Percentiles rank a stretch among this genome's conserved stretches.
These are phyloP conservation scores for Pseudogymnoascus sp. DNA, from an alignment of 2,329 filamentous ascomycete species.

Conservation along the genomic window DNA sequence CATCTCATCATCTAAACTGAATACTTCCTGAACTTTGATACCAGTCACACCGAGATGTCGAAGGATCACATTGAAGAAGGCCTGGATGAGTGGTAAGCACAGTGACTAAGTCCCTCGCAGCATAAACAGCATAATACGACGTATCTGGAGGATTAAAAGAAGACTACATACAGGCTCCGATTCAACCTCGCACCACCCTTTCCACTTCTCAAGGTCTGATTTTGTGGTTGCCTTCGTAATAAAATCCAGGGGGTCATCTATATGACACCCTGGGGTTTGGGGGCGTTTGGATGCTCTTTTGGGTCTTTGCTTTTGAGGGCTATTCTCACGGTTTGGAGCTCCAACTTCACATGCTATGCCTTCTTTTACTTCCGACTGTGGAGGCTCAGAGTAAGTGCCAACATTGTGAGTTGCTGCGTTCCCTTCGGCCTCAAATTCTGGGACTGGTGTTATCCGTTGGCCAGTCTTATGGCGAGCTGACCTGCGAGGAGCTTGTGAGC, in stretches of 20 bases:
- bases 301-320: neutral
- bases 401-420: neutral
- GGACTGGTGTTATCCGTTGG: neutral
- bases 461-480: neutral
- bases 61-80: constrained; percentile 79
- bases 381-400: neutral
- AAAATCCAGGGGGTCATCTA: constrained; percentile 17
- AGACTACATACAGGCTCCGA: constrained; percentile 64
- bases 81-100: constrained; percentile 37
- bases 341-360: neutral
- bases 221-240: constrained; percentile 38
- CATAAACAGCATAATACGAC: neutral
- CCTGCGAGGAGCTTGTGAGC: neutral
- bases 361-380: neutral
- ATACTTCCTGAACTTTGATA: constrained; percentile 67
- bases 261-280: neutral
- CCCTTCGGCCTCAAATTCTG: neutral
- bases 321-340: neutral
- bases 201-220: constrained; percentile 52
- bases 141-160: neutral
- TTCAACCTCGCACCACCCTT: constrained; percentile 75
- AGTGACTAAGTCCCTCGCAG: neutral
- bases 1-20: constrained; percentile 59
- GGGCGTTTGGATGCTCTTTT: neutral
- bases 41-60: constrained; percentile 66